These are phyloP conservation scores for Hondaea fermentalgiana DNA, from an alignment of 108 stramenopile species.

Conservation along the genomic window DNA sequence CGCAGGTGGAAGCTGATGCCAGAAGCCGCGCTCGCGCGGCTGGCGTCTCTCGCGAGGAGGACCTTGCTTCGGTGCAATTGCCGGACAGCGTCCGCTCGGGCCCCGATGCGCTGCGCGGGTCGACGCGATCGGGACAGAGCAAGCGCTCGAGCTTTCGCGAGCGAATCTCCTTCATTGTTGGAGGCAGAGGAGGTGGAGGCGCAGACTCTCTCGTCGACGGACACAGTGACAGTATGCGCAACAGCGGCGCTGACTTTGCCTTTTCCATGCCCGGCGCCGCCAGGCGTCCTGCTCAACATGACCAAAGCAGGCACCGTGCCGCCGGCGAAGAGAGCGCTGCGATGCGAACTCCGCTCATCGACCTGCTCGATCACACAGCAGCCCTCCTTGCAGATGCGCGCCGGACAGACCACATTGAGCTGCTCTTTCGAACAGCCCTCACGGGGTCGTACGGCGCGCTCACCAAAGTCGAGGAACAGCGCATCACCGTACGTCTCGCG, in stretches of 20 bases:
- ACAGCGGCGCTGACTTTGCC: background rate
- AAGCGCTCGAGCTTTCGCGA: slow-evolving; percentile 3
- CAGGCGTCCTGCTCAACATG: background rate
- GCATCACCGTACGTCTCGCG: background rate
- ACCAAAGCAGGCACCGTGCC: background rate
- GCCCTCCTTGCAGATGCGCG: background rate
- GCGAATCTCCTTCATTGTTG: background rate
- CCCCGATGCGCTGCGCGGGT: too few species aligned
- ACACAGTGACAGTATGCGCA: background rate
- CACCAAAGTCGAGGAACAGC: background rate
- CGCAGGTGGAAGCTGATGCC: background rate
- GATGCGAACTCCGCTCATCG: background rate
- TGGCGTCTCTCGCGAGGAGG: background rate
- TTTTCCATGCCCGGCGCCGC: background rate
- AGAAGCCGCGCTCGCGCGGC: background rate
- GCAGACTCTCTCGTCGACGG: background rate
- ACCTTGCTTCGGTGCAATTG: background rate
- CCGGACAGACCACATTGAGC: background rate
- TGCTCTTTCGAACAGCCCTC: background rate
- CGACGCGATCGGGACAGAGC: background rate
- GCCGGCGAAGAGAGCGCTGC: background rate
- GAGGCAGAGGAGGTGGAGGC: background rate
- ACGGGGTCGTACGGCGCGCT: background rate
- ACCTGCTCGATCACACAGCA: background rate
- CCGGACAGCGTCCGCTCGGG: too few species aligned